Evolutionary conservation across 768 basidiomycete species (phyloP).

Genomic region (Lactarius hatsudake): DNA sequence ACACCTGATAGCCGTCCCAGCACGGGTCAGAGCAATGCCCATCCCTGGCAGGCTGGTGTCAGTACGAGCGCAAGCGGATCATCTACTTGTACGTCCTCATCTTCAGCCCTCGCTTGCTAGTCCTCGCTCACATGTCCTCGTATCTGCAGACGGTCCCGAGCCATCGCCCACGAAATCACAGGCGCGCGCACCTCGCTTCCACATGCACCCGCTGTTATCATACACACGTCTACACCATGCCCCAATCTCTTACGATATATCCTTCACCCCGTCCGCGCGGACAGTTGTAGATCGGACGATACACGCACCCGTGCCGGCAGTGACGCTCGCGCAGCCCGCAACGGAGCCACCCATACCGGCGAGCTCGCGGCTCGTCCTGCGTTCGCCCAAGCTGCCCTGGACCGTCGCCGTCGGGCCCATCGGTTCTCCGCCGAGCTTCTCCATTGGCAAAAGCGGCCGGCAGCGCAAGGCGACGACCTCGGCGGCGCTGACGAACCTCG

Average conservation of each 20-base stretch:
- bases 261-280: conserved; percentile 53
- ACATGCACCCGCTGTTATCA: conserved; percentile 65
- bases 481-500: conserved; percentile 52
- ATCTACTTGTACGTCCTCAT: conserved; percentile 40
- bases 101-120: conserved; percentile 1
- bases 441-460: conserved; percentile 25
- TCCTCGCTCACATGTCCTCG: background rate
- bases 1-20: conserved; percentile 43
- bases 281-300: conserved; percentile 57
- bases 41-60: conserved; percentile 41
- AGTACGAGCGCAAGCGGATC: conserved; percentile 40
- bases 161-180: conserved; percentile 32
- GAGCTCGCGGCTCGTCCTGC: conserved; percentile 49
- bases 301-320: conserved; percentile 50
- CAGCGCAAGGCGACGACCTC: conserved; percentile 19
- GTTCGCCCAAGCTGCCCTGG: conserved; percentile 61
- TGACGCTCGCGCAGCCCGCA: conserved; percentile 59
- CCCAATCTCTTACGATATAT: conserved; percentile 61
- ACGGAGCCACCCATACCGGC: conserved; percentile 55
- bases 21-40: conserved; percentile 44
- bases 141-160: conserved; percentile 12
- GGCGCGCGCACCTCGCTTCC: conserved; percentile 38
- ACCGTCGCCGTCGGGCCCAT: conserved; percentile 47
- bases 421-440: conserved; percentile 30
- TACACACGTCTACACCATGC: conserved; percentile 53